phyloP scores from a whole-genome alignment of 345 rosid genomes.

The Eucalyptus pauciflora region DNA sequence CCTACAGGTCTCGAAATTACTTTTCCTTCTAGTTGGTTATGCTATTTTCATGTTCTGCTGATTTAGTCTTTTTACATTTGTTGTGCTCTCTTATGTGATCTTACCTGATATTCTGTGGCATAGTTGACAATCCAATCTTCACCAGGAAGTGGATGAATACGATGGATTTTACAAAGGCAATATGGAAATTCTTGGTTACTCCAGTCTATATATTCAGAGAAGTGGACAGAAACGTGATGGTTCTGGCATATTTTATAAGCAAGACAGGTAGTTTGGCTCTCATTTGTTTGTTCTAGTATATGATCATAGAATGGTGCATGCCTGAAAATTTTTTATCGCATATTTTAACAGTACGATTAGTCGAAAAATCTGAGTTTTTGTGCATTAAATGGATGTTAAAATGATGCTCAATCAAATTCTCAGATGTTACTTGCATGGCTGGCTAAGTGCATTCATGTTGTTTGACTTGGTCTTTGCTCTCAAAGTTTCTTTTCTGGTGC shows the following conservation, averaged over 20 bases:
- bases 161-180: conserved; percentile 59
- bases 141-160: conserved; percentile 85
- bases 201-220: conserved; percentile 71
- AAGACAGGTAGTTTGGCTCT: conserved; percentile 29
- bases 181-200: conserved; percentile 60
- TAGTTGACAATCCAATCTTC: conserved; percentile 2
- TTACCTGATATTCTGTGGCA: background rate
- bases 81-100: background rate
- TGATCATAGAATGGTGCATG: background rate
- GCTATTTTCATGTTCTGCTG: background rate
- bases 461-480: background rate
- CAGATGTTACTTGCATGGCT: background rate
- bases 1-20: conserved; percentile 45
- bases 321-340: background rate
- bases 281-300: background rate
- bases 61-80: background rate
- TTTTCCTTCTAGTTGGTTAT: background rate
- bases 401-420: background rate
- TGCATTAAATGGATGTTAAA: background rate
- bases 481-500: background rate
- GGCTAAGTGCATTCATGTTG: background rate
- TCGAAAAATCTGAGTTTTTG: background rate
- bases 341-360: background rate
- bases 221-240: conserved; percentile 87
- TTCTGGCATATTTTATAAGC: conserved; percentile 78